phyloP scores from a whole-genome alignment of 768 basidiomycete genomes.

The Lactifluus pinguis region DNA sequence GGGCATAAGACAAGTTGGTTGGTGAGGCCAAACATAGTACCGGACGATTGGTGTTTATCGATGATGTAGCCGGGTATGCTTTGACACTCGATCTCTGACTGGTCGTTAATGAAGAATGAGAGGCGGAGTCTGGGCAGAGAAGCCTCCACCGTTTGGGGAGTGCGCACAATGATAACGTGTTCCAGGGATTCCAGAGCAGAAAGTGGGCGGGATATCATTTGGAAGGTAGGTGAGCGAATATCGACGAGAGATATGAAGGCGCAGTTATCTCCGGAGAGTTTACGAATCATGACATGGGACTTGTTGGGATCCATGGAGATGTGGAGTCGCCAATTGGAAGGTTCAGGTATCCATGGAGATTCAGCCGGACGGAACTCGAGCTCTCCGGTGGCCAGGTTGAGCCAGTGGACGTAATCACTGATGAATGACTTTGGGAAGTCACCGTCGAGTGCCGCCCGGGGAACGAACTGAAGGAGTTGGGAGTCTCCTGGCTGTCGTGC shows the following conservation, averaged over 20 bases:
- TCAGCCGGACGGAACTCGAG: conserved; percentile 28
- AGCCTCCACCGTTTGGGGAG: background rate
- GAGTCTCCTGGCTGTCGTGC: background rate
- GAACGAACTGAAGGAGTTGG: conserved; percentile 26
- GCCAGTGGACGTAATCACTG: background rate
- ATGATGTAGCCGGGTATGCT: conserved; percentile 36
- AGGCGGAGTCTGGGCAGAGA: conserved; percentile 34
- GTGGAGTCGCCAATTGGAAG: conserved; percentile 24
- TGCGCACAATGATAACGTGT: too few species aligned
- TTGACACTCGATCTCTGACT: conserved; percentile 29
- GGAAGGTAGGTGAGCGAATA: too few species aligned
- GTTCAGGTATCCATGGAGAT: conserved; percentile 24
- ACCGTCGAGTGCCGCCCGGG: conserved; percentile 21
- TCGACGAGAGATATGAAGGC: too few species aligned
- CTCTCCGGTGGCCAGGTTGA: background rate
- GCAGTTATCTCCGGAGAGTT: too few species aligned
- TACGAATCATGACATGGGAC: background rate
- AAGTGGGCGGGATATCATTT: too few species aligned
- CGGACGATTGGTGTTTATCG: conserved; percentile 32
- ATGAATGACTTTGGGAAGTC: conserved; percentile 26
- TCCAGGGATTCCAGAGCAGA: too few species aligned
- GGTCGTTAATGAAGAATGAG: conserved; percentile 30
- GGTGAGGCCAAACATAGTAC: conserved; percentile 36
- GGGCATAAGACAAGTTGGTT: conserved; percentile 22
- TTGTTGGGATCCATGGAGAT: background rate